Evolutionary conservation across 2,329 filamentous ascomycete genomes (phyloP), one percentile per base, ranked within the genome.

Genomic region (Pseudocercospora pini-densiflorae): DNA sequence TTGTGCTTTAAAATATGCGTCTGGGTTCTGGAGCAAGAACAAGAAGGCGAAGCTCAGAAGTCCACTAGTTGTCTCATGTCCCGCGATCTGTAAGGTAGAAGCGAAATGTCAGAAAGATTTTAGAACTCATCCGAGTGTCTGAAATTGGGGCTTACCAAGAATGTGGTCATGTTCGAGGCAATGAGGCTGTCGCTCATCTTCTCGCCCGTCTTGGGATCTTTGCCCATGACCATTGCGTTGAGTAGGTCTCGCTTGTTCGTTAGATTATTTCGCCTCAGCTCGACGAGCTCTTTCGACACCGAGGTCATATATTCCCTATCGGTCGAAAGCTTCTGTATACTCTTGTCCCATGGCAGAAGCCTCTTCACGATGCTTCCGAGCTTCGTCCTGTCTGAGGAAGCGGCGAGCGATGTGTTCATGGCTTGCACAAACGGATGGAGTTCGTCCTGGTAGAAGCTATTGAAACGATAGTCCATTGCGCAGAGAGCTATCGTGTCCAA

Each of bases 391-490:
- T 5, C 77, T 71, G 1, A 92, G 79, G 59, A 90, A 85, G 16
- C 82, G 82, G 1, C 82, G 12, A 57, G 53, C 21, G 53, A 57
- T 27, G 21, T 57, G 31, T 57, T 82, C 89, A 92, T 91, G 51
- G 88, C 86, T 58, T 83, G 69, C 92, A 92, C 0, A 89, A 93
- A 93, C 0, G 90, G 90, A 70, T 93, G 91, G 75, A 90, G 80
- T 9, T 87, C 82, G 12, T 91, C 86, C 27, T 83, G 82, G 74
- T 93, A 93, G 65, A 72, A 72, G 0, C 87, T 89, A 78, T 93
- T 93, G 83, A 93, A 93, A 19, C 90, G 87, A 66, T 84, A 90
- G 43, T 86, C 86, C 66, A 72, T 68, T 7, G 63, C 63, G 40
- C 70, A 70, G 16, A 93, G 83, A 1, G 89, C 89, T 8, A 93